Percentiles rank a stretch among this genome's conserved stretches.
phyloP scores from a whole-genome alignment of 768 basidiomycete species.

The Amanita rimosa region DNA sequence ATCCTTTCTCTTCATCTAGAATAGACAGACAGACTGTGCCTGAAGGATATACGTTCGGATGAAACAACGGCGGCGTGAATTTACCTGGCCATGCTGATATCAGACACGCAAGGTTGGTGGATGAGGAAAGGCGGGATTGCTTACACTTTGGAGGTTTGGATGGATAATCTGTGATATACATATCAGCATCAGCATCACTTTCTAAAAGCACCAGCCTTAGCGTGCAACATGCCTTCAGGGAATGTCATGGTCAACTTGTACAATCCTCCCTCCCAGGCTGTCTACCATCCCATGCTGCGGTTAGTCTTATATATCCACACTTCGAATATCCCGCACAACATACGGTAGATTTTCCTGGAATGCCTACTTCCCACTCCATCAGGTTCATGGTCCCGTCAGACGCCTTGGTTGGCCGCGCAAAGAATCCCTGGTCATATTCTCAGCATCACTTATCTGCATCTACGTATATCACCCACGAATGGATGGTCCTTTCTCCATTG shows the following conservation, averaged over 20 bases:
- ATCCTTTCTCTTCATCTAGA: slow-evolving; percentile 95
- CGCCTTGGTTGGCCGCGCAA: slow-evolving; percentile 85
- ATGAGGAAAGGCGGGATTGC: too few species aligned
- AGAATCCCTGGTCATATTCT: slow-evolving; percentile 67
- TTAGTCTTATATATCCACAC: slow-evolving; percentile 9
- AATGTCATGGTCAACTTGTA: slow-evolving; percentile 92
- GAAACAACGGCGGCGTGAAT: slow-evolving; percentile 92
- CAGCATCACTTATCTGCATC: not conserved
- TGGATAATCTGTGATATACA: slow-evolving; percentile 60
- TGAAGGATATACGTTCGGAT: slow-evolving; percentile 98
- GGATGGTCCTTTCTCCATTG: slow-evolving; percentile 99
- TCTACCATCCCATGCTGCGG: slow-evolving; percentile 34
- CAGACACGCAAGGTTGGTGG: not conserved
- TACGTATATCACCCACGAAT: slow-evolving; percentile 56
- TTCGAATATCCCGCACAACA: slow-evolving; percentile 21
- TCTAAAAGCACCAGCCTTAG: too few species aligned
- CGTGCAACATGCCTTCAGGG: slow-evolving; percentile 72
- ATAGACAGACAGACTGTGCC: slow-evolving; percentile 98
- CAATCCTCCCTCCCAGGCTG: slow-evolving; percentile 93
- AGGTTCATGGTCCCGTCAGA: slow-evolving; percentile 92
- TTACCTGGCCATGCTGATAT: slow-evolving; percentile 52
- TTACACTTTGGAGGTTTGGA: slow-evolving; percentile 90
- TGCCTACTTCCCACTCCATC: slow-evolving; percentile 98
- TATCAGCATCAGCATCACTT: not conserved
- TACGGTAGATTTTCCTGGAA: slow-evolving; percentile 86